Evolutionary conservation across 257 asterid genomes (phyloP), one percentile per base, ranked within the genome.

Genomic region (Gentiana macrophylla): DNA sequence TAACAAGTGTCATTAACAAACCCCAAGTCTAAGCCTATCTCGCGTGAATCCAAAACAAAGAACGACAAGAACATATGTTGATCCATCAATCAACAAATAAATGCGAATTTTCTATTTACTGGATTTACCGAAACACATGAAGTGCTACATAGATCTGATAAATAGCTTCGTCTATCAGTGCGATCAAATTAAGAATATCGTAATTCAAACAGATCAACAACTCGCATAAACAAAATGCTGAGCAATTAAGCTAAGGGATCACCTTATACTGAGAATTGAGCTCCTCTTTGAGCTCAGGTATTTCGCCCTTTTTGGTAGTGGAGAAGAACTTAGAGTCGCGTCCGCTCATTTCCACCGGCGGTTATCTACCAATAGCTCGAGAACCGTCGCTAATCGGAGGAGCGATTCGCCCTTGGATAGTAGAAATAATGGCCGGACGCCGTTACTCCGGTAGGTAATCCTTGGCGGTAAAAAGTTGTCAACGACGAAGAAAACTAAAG

Each of bases 231-330:
- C 35, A 35, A 57, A 53, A 66, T 10, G 45, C 33, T 37, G 11
- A 5, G 13, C 8, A 35, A 0, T 55, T 48, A 3, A 67, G 50
- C 60, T 4, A 8, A 24, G 41, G 32, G 35, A 52, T 12, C 34
- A 92, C 97, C 94, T 92, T 92, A 79, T 92, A 92, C 95, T 88
- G 99, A 54, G 99, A 92, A 86, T 92, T 89, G 60, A 85, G 97
- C 51, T 92, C 99, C 64, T 92, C 99, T 65, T 92, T 92, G 80
- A 92, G 99, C 82, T 92, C 99, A 32, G 99, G 99, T 60, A 92
- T 92, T 80, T 92, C 99, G 5, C 99, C 97, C 82, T 92, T 92
- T 70, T 92, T 92, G 64, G 97, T 92, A 67, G 97, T 92, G 70
- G 99, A 92, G 83, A 92, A 92, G 71, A 88, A 92, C 64, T 89